A percentile compares a stretch with the other conserved stretches of the same genome.
phyloP scores from a whole-genome alignment of 495 filamentous ascomycete genomes.

The Hypoxylon perforatum region DNA sequence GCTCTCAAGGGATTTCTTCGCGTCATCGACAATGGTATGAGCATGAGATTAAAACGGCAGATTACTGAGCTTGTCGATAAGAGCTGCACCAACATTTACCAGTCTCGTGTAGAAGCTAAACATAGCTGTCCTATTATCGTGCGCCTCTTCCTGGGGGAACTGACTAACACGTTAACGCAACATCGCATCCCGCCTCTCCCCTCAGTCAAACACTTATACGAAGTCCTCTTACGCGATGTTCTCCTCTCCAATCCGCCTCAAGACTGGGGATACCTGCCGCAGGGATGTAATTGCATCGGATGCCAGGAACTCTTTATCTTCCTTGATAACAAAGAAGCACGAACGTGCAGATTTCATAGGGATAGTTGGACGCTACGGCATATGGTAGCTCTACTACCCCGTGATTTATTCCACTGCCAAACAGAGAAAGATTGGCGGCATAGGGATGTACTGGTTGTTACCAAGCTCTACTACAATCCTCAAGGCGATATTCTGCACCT shows the following conservation, averaged over 20 bases:
- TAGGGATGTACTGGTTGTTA: constrained; percentile 1
- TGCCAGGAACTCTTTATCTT: constrained; percentile 13
- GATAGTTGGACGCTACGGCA: neutral
- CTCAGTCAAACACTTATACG: constrained; percentile 10
- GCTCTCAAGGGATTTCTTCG: neutral
- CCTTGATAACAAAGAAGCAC: neutral
- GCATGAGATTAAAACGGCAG: constrained; percentile 5
- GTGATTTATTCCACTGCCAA: neutral
- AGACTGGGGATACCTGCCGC: constrained; percentile 7
- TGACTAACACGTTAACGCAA: constrained; percentile 3
- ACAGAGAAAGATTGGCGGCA: neutral
- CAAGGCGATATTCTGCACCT: too few species aligned
- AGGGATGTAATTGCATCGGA: neutral
- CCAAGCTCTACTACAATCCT: neutral
- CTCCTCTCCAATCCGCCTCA: neutral
- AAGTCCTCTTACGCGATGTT: constrained; percentile 10
- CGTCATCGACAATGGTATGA: constrained; percentile 9
- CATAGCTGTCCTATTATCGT: neutral
- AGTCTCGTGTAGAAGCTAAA: neutral
- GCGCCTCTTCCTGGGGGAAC: neutral
- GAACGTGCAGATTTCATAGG: neutral
- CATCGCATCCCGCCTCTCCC: neutral
- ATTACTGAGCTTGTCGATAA: constrained; percentile 6
- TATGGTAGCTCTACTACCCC: neutral
- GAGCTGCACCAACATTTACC: constrained; percentile 7